phyloP scores from a whole-genome alignment of 2,329 filamentous ascomycete genomes.

The Blastomyces gilchristii region DNA sequence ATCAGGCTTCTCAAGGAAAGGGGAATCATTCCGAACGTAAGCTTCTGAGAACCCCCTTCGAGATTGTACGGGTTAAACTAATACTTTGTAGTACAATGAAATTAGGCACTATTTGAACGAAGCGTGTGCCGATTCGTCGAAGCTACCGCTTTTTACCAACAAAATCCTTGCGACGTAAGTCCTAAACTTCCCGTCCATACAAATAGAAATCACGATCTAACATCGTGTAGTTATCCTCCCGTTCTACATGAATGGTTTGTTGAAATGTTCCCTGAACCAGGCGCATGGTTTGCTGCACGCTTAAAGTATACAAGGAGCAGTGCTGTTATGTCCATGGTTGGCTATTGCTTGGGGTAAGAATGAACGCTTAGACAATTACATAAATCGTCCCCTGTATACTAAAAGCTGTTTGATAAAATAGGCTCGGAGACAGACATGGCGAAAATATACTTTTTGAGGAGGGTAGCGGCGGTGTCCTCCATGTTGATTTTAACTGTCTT shows the following conservation, averaged over 20 bases:
- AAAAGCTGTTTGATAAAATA: constrained; percentile 15
- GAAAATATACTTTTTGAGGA: constrained; percentile 96
- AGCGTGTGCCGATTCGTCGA: constrained; percentile 51
- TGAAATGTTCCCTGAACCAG: constrained; percentile 86
- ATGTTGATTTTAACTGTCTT: constrained; percentile 98
- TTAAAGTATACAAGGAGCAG: constrained; percentile 85
- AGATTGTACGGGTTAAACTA: constrained; percentile 3
- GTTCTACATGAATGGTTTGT: constrained; percentile 92
- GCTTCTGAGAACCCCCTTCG: constrained; percentile 8
- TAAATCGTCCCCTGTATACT: constrained; percentile 8
- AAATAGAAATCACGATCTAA: not conserved
- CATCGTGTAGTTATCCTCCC: constrained; percentile 55
- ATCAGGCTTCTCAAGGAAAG: constrained; percentile 66
- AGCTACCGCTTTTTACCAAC: constrained; percentile 62
- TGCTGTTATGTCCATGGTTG: constrained; percentile 99
- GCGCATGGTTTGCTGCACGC: constrained; percentile 80
- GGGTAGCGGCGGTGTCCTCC: constrained; percentile 83
- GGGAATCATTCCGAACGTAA: constrained; percentile 48
- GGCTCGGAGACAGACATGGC: constrained; percentile 86
- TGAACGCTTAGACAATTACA: not conserved
- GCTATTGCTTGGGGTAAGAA: constrained; percentile 66
- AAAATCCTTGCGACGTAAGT: constrained; percentile 41
- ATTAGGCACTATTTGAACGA: constrained; percentile 54
- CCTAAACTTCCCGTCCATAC: not conserved
- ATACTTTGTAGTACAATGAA: constrained; percentile 51